Evolutionary conservation across 768 basidiomycete species (phyloP), one percentile per base, ranked within the genome.

Genomic region (Macrolepiota albuminosa): DNA sequence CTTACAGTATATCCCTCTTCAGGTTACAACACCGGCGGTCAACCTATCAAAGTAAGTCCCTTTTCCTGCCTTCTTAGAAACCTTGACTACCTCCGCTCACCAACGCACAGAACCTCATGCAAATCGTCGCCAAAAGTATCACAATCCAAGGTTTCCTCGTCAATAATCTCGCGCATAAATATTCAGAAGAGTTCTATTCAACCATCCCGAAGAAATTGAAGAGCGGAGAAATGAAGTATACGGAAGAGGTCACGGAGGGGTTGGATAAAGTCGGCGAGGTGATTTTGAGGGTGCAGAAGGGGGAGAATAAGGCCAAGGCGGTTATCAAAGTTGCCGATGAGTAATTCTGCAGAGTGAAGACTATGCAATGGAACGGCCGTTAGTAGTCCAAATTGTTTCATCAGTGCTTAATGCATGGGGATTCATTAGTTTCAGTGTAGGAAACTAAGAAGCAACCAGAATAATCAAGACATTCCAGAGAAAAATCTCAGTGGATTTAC

Each of bases 201-300:
- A 72, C 68, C 5, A 55, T 84, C 2, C 78, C 81, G 4, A 65
- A 67, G 5, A 69, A 72, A 46, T 63, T 85, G 36, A 77, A 74
- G 4, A 72, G 67, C 3, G 82, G 83, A 3, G 75, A 82, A 64
- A 60, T 84, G 53, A 81, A 79, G 66, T 74, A 78, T 50, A 69
- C 62, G 8, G 84, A 85, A 61, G 76, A 84, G 45, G 58, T 82
- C 1, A 74, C 68, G 9, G 66, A 68, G 6, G 83, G 83, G 2
- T 68, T 85, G 39, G 79, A 74, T 9, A 72, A 65, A 45, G 71
- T 73, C 14, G 75, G 74, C 1, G 75, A 77, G 5, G 75, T 66
- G 1, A 64, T 76, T 2, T 51, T 72, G 29, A 70, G 64, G 1
- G 72, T 76, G 1, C 71, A 72, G 61, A 72, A 71, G 54, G 75